Evolutionary conservation across 305 asterid genomes (phyloP).

Genomic region (Fraxinus dipetala): DNA sequence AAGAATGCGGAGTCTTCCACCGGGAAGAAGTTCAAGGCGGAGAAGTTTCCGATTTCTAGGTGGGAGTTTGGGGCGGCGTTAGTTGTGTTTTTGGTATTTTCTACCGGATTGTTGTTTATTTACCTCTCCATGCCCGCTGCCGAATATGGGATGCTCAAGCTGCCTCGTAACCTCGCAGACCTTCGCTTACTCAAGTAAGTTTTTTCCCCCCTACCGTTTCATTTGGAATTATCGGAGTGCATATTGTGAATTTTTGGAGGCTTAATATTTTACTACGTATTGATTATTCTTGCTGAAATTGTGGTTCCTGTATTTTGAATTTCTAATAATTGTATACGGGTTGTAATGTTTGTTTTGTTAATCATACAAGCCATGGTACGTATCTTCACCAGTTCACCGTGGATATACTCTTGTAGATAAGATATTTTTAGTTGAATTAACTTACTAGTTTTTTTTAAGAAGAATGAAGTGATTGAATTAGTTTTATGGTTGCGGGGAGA

Average conservation of each 20-base stretch:
- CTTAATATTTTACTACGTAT: background rate
- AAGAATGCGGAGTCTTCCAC: slow-evolving; percentile 55
- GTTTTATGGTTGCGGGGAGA: background rate
- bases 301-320: background rate
- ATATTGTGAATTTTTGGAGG: background rate
- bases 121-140: slow-evolving; percentile 88
- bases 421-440: background rate
- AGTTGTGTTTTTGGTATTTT: slow-evolving; percentile 62
- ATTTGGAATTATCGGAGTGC: background rate
- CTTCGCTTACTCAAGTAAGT: slow-evolving; percentile 81
- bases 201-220: background rate
- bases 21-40: slow-evolving; percentile 53
- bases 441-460: background rate
- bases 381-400: background rate
- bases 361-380: background rate
- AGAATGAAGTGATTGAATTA: background rate
- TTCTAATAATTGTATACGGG: background rate
- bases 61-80: slow-evolving; percentile 73
- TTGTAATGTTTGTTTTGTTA: background rate
- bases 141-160: slow-evolving; percentile 63
- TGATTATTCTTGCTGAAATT: background rate
- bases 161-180: slow-evolving; percentile 78
- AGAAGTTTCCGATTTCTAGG: slow-evolving; percentile 52
- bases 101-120: slow-evolving; percentile 59
- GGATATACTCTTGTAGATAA: background rate